A percentile compares a stretch with the other conserved stretches of the same genome.
Conservation (phyloP, 2,329 filamentous ascomycete genomes). For the Cercospora nicotianae region DNA sequence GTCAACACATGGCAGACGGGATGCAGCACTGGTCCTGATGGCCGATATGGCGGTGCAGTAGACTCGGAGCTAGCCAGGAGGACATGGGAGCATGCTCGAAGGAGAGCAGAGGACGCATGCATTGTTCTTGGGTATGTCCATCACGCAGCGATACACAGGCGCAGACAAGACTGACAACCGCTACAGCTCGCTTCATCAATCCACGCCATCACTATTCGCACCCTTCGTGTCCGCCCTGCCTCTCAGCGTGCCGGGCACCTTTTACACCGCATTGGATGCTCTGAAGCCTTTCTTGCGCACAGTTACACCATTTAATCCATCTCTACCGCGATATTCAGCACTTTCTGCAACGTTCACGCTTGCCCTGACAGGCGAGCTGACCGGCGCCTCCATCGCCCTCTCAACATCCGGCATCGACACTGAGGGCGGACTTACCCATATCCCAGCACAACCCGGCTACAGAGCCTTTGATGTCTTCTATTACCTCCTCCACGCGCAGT, state of each 20-base stretch:
- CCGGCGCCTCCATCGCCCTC: slow-evolving; percentile 71
- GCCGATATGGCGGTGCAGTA: slow-evolving; percentile 71
- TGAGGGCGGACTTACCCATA: slow-evolving; percentile 71
- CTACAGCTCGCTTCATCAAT: slow-evolving; percentile 78
- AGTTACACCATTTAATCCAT: slow-evolving; percentile 87
- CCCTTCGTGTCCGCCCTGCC: slow-evolving; percentile 83
- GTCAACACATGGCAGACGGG: slow-evolving; percentile 96
- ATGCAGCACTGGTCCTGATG: slow-evolving; percentile 66
- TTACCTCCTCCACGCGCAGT: slow-evolving; percentile 85
- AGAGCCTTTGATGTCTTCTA: slow-evolving; percentile 98
- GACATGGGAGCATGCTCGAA: slow-evolving; percentile 94
- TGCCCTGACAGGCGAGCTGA: slow-evolving; percentile 75
- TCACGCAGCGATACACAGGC: neutral
- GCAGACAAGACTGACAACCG: slow-evolving; percentile 14
- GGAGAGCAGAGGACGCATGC: slow-evolving; percentile 92
- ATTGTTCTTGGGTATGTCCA: slow-evolving; percentile 75
- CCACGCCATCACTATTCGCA: slow-evolving; percentile 77
- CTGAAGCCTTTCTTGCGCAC: slow-evolving; percentile 83
- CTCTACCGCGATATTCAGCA: slow-evolving; percentile 74
- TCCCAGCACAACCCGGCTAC: slow-evolving; percentile 77
- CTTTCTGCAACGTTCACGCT: slow-evolving; percentile 80
- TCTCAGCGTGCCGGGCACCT: slow-evolving; percentile 69
- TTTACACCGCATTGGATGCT: slow-evolving; percentile 77
- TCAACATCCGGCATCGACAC: slow-evolving; percentile 89
- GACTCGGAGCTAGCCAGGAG: slow-evolving; percentile 75